Base-by-base conservation (phyloP, 768 basidiomycete genomes). In the Boletus vinaceobasis region DNA sequence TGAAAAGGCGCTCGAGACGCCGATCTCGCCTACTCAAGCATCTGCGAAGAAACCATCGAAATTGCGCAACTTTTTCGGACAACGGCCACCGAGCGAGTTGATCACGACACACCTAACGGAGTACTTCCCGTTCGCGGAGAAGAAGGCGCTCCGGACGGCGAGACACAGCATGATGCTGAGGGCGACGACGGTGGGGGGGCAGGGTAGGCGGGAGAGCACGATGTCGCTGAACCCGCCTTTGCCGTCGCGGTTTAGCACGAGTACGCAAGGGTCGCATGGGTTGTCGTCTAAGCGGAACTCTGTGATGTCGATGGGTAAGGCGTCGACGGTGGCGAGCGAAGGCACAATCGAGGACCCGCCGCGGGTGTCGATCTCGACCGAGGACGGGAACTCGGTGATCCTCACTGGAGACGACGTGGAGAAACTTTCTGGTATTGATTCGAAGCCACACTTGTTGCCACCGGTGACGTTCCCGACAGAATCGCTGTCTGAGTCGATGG, bases 31-130 rank as follows among this genome's bases (percentile, higher is more conserved):
- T 6, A 76, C 79, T 0, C 63, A 64, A 26, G 45, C 60, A 8
- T 37, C 66, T 3, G 15, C 57, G 36, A 71, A 82, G 61, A 74
- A 78, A 9, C 82, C 86, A 4, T 81, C 82, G 21, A 94, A 92
- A 65, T 69, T 94, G 44, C 90, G 90, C 71, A 94, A 93, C 77
- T 99, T 98, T 78, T 96, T 98, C 62, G 97, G 96, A 15, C 97
- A 98, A 65, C 89, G 97, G 38, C 97, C 97, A 0, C 95, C 97
- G 0, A 93, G 90, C 73, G 97, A 98, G 71, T 84, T 98, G 58
- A 98, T 98, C 75, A 91, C 95, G 26, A 96, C 79, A 7, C 95
- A 98, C 67, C 73, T 98, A 48, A 85, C 88, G 19, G 95, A 97
- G 57, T 99, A 89, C 77, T 99, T 99, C 84, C 97, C 97, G 1